Conservation (phyloP, 1,284 basidiomycete species). For the Golubevia pallescens region DNA sequence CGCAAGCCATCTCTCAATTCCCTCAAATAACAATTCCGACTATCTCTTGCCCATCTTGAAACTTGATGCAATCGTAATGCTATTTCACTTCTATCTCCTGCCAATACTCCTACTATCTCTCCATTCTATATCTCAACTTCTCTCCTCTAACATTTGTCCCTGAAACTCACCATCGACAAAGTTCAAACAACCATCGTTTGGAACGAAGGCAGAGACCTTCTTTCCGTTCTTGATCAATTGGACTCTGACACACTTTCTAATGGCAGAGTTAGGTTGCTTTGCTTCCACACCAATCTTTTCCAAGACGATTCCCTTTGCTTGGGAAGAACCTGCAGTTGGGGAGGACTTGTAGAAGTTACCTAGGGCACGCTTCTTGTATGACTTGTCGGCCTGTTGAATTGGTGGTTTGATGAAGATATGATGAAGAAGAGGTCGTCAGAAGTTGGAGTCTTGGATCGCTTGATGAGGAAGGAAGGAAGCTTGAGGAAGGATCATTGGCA, state of each 20-base stretch:
- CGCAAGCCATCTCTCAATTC: too few species aligned
- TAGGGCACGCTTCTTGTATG: conserved; percentile 99
- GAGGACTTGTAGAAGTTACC: conserved; percentile 99
- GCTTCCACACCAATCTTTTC: conserved; percentile 91
- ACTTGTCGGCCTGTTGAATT: conserved; percentile 83
- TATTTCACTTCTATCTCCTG: neutral
- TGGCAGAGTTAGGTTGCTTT: conserved; percentile 99
- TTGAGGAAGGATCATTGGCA: neutral
- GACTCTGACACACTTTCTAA: conserved; percentile 99
- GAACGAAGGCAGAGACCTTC: conserved; percentile 71
- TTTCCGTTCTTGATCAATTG: conserved; percentile 99
- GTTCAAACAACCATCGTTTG: conserved; percentile 98
- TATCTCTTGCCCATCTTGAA: neutral
- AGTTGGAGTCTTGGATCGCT: neutral
- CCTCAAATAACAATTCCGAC: too few species aligned
- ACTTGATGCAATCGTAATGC: neutral
- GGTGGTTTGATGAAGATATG: neutral
- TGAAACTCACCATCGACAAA: conserved; percentile 68
- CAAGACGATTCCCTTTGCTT: conserved; percentile 99
- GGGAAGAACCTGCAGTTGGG: conserved; percentile 97
- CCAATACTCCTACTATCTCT: neutral
- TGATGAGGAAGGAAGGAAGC: neutral
- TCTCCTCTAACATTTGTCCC: neutral
- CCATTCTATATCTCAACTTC: neutral
- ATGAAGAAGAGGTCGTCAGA: neutral